Conservation (phyloP, 495 filamentous ascomycete species). For the Xylaria telfairii region DNA sequence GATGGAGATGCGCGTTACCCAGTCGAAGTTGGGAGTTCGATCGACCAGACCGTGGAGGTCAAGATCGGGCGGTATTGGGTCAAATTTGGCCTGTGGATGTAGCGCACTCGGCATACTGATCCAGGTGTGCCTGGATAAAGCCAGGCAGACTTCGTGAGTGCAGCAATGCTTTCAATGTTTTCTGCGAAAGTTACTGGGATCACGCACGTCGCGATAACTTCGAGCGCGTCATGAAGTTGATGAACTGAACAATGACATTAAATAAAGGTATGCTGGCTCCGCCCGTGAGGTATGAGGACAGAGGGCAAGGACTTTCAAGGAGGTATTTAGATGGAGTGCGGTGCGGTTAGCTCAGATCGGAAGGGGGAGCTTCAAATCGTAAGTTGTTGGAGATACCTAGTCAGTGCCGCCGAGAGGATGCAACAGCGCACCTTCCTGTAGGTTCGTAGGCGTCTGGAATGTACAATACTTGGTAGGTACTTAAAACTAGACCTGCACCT, state of each 20-base stretch:
- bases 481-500: too few species aligned
- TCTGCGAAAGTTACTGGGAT: not conserved
- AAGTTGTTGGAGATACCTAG: not conserved
- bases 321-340: too few species aligned
- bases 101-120: slow-evolving; percentile 69
- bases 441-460: not conserved
- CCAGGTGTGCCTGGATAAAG: not conserved
- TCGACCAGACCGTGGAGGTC: slow-evolving; percentile 76
- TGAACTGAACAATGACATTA: not conserved
- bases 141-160: slow-evolving; percentile 5
- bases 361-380: not conserved
- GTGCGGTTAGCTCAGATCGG: not conserved
- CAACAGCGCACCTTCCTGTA: not conserved
- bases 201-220: not conserved
- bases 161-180: not conserved
- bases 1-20: slow-evolving; percentile 74
- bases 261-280: not conserved
- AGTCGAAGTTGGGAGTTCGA: slow-evolving; percentile 80
- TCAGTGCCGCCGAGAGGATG: not conserved
- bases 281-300: not conserved
- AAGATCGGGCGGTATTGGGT: slow-evolving; percentile 83
- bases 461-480: too few species aligned
- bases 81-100: slow-evolving; percentile 75
- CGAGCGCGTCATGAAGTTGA: not conserved
- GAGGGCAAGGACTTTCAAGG: not conserved